These are phyloP conservation scores for Pisolithus orientalis DNA, from an alignment of 768 basidiomycete species.

Conservation along the genomic window DNA sequence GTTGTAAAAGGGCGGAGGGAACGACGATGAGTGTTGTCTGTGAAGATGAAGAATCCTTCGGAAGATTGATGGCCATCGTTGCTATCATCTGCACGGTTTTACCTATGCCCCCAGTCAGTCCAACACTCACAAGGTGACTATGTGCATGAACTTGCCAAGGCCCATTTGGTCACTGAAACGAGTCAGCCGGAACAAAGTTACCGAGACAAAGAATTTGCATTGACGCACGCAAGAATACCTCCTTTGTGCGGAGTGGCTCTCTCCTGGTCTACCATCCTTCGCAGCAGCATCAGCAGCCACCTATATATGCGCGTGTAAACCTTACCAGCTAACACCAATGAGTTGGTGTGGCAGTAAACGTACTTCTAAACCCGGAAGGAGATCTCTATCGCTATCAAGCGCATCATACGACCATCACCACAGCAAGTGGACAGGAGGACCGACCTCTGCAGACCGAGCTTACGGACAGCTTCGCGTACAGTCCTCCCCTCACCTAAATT, in stretches of 20 bases:
- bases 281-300: not conserved
- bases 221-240: conserved; percentile 54
- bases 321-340: conserved; percentile 69
- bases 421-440: conserved; percentile 9
- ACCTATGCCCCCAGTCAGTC: conserved; percentile 26
- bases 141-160: conserved; percentile 30
- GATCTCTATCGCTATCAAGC: conserved; percentile 40
- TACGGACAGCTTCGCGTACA: conserved; percentile 46
- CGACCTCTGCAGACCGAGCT: conserved; percentile 46
- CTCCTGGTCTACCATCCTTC: conserved; percentile 66
- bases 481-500: conserved; percentile 48
- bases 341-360: conserved; percentile 67
- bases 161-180: conserved; percentile 62
- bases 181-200: conserved; percentile 3
- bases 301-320: not conserved
- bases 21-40: conserved; percentile 67
- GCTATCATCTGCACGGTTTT: conserved; percentile 82
- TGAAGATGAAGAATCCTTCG: conserved; percentile 41
- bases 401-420: not conserved
- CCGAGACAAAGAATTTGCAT: not conserved
- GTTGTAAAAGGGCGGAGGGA: conserved; percentile 67
- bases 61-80: conserved; percentile 63
- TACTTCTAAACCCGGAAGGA: conserved; percentile 65
- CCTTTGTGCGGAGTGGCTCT: conserved; percentile 40
- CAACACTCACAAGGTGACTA: not conserved